Evolutionary conservation across 495 filamentous ascomycete species (phyloP).

Genomic region (Lasiosphaeris hirsuta): DNA sequence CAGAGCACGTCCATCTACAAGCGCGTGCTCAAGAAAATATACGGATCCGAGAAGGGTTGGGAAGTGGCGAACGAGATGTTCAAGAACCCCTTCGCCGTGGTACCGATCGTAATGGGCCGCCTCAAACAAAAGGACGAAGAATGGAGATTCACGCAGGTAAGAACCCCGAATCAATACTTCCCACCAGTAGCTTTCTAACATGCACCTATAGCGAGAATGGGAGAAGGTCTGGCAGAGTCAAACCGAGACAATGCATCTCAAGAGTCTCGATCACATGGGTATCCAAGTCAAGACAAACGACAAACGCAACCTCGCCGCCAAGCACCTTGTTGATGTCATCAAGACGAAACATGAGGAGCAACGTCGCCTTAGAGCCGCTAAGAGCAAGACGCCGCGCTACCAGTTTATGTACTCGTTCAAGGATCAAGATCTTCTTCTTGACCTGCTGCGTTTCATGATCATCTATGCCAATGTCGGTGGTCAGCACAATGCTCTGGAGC

Average conservation of each 20-base stretch:
- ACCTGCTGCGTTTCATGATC: slow-evolving; percentile 76
- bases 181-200: slow-evolving; percentile 13
- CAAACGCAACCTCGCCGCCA: slow-evolving; percentile 84
- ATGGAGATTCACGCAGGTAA: slow-evolving; percentile 82
- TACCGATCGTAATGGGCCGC: slow-evolving; percentile 81
- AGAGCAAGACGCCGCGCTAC: slow-evolving; percentile 56
- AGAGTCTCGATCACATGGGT: slow-evolving; percentile 92
- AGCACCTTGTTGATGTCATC: slow-evolving; percentile 80
- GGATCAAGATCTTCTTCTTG: slow-evolving; percentile 76
- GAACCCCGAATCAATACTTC: neutral
- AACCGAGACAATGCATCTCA: slow-evolving; percentile 87
- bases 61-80: slow-evolving; percentile 82
- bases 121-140: slow-evolving; percentile 93
- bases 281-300: slow-evolving; percentile 78
- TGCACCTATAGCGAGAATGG: slow-evolving; percentile 76
- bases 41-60: slow-evolving; percentile 76
- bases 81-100: slow-evolving; percentile 70
- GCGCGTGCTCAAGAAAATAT: slow-evolving; percentile 97
- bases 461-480: slow-evolving; percentile 67
- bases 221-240: slow-evolving; percentile 97
- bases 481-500: slow-evolving; percentile 65
- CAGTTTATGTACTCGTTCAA: slow-evolving; percentile 71
- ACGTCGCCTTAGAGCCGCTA: slow-evolving; percentile 59
- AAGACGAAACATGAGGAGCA: slow-evolving; percentile 85
- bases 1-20: slow-evolving; percentile 95